Percentiles rank a stretch among this genome's conserved stretches.
Conservation (phyloP, 805 yeast genomes). For the Cyberlindnera mycetangii region DNA sequence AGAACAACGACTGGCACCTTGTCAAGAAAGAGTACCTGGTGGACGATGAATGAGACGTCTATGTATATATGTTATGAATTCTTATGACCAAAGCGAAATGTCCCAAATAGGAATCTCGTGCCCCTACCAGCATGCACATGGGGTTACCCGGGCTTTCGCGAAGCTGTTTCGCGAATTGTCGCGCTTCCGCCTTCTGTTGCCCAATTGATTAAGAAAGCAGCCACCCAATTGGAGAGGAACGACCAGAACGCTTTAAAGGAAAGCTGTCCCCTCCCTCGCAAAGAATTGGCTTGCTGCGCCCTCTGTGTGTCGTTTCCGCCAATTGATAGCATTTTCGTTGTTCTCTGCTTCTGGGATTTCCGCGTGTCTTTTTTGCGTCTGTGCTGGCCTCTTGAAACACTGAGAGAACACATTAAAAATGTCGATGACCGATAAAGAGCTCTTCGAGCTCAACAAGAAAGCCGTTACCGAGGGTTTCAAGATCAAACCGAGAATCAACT, state of each 20-base stretch:
- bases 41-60: slow-evolving; percentile 1
- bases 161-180: no score
- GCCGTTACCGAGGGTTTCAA: slow-evolving; percentile 92
- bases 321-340: no score
- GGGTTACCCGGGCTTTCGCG: no score
- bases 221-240: neutral
- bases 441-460: slow-evolving; percentile 75
- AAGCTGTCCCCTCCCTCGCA: neutral
- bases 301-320: no score
- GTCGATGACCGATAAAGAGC: slow-evolving; percentile 37
- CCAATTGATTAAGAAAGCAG: neutral
- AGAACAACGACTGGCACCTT: slow-evolving; percentile 28
- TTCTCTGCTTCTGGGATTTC: no score
- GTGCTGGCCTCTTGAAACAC: neutral
- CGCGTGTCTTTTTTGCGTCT: no score
- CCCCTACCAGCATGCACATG: no score
- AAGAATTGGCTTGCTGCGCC: neutral
- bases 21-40: slow-evolving; percentile 20
- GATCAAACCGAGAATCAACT: slow-evolving; percentile 84
- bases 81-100: no score
- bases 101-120: no score
- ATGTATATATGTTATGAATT: no score
- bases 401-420: neutral
- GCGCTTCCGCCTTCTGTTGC: no score
- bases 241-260: no score